Base-by-base conservation (phyloP, 441 rosid genomes). In the Theobroma grandiflorum region DNA sequence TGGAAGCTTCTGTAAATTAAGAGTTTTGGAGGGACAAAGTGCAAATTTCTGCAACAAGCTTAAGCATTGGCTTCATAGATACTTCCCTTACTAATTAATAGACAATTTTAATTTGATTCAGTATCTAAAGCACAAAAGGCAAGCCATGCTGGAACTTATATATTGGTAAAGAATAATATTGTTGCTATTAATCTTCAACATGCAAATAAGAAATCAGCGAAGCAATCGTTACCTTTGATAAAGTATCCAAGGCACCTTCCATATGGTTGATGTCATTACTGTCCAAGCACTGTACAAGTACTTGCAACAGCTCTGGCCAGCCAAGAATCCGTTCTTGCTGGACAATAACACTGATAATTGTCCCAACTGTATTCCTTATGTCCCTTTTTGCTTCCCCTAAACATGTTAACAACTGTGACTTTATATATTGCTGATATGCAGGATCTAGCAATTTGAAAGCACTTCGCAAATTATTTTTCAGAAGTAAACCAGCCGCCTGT, bases 231-330 rank as follows among this genome's bases (percentile, higher is more conserved):
- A 97, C 99, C 99, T 97, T 97, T 37, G 97, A 95, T 84, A 95
- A 86, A 22, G 99, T 97, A 89, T 97, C 99, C 97, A 97, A 91
- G 0, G 99, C 98, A 75, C 99, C 99, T 82, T 97, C 99, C 98
- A 92, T 95, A 76, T 92, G 98, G 90, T 95, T 90, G 0, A 86
- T 79, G 63, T 93, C 95, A 86, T 94, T 91, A 85, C 99, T 92
- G 76, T 97, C 99, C 89, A 97, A 82, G 82, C 95, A 95, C 83
- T 85, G 86, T 2, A 94, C 90, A 69, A 97, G 97, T 79, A 95
- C 99, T 82, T 91, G 93, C 84, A 97, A 84, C 81, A 97, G 84
- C 85, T 97, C 99, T 47, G 91, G 93, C 99, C 99, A 94, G 35
- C 94, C 96, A 40, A 84, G 66, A 83, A 94, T 83, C 58, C 97